Percentiles rank a stretch among this genome's conserved stretches.
These are phyloP conservation scores for Trypethelium eluteriae DNA, from an alignment of 495 filamentous ascomycete genomes.

Conservation along the genomic window DNA sequence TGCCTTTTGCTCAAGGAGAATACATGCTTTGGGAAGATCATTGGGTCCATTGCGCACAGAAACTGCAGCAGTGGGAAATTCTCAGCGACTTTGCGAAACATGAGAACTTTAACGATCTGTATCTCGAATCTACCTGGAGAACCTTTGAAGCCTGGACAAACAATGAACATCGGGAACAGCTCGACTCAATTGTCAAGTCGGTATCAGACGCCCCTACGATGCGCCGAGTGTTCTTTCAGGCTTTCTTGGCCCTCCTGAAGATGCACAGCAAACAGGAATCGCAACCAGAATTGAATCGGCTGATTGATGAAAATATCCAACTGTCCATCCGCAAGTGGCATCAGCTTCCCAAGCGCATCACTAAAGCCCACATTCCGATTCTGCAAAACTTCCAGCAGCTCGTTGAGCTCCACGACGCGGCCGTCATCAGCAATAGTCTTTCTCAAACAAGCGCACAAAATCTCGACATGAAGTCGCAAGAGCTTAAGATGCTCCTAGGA, in stretches of 20 bases:
- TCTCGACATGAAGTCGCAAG: constrained; percentile 86
- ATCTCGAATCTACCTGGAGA: constrained; percentile 90
- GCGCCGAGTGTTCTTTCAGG: constrained; percentile 88
- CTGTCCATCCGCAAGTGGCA: constrained; percentile 97
- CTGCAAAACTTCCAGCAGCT: constrained; percentile 97
- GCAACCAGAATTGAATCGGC: constrained; percentile 68
- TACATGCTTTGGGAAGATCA: constrained; percentile 99
- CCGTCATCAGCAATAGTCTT: constrained; percentile 85
- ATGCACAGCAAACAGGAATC: constrained; percentile 81
- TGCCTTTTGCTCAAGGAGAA: constrained; percentile 92
- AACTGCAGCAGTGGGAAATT: constrained; percentile 98
- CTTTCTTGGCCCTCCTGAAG: constrained; percentile 93
- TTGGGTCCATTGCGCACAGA: constrained; percentile 94
- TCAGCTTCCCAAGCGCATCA: constrained; percentile 84
- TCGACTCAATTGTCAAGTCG: constrained; percentile 86
- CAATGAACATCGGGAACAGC: constrained; percentile 72
- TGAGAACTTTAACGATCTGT: constrained; percentile 96
- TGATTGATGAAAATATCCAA: constrained; percentile 94
- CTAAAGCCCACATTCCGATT: constrained; percentile 89
- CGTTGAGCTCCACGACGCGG: constrained; percentile 97
- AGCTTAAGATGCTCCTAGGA: constrained; percentile 86
- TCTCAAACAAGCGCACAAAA: constrained; percentile 74
- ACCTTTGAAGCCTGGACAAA: constrained; percentile 87
- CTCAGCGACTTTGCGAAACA: constrained; percentile 97
- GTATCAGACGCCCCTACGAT: constrained; percentile 96